Percentiles rank a stretch among this genome's conserved stretches.
phyloP scores from a whole-genome alignment of 768 basidiomycete genomes.

The Coprinopsis cinerea region DNA sequence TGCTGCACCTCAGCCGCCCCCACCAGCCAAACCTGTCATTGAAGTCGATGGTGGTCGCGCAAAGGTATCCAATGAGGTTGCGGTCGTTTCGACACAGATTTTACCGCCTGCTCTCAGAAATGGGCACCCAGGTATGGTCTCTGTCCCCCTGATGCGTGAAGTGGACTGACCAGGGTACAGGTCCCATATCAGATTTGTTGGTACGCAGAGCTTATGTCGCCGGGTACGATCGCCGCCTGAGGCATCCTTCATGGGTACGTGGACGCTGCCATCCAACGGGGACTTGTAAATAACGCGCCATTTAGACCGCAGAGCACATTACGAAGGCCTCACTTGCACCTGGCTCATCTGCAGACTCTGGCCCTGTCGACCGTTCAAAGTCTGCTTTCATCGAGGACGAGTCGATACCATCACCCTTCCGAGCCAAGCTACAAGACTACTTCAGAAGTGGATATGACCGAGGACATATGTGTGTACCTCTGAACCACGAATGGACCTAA shows the following conservation, averaged over 20 bases:
- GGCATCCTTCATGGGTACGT: conserved; percentile 91
- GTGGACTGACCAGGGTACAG: conserved; percentile 31
- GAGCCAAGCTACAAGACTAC: conserved; percentile 84
- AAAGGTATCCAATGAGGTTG: conserved; percentile 27
- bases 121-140: conserved; percentile 68
- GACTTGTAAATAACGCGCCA: neutral
- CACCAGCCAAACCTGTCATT: conserved; percentile 32
- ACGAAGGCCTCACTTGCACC: conserved; percentile 62
- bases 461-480: conserved; percentile 87
- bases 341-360: conserved; percentile 23
- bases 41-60: conserved; percentile 41
- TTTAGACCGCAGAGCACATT: conserved; percentile 91
- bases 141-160: neutral
- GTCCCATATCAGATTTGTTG: conserved; percentile 77
- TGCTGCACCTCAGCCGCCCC: conserved; percentile 18
- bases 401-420: conserved; percentile 67
- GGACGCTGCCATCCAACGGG: neutral
- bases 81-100: conserved; percentile 16
- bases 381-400: conserved; percentile 83
- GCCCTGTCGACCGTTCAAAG: conserved; percentile 61
- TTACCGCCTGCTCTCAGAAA: conserved; percentile 52
- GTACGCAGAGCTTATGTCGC: conserved; percentile 81
- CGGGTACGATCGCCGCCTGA: conserved; percentile 82
- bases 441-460: conserved; percentile 92
- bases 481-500: conserved; percentile 3